Conservation (phyloP, 805 yeast species). For the Geotrichum ghanense region DNA sequence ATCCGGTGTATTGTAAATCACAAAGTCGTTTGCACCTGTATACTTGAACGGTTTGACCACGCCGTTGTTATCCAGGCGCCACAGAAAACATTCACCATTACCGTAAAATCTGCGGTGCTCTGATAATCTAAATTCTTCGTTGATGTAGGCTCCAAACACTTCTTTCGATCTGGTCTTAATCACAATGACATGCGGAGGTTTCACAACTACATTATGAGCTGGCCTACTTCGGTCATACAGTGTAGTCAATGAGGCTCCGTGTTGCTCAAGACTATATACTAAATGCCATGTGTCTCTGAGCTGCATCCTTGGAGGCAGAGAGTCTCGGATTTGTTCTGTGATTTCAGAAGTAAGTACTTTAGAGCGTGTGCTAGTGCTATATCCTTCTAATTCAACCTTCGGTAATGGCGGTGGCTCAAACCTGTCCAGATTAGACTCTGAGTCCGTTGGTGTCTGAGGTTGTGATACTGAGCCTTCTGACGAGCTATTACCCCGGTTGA, state of each 20-base stretch:
- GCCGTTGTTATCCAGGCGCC: constrained; percentile 41
- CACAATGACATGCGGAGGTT: constrained; percentile 52
- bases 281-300: constrained; percentile 68
- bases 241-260: constrained; percentile 80
- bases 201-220: constrained; percentile 13
- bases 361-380: constrained; percentile 44
- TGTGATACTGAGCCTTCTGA: neutral
- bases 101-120: constrained; percentile 70
- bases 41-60: constrained; percentile 55
- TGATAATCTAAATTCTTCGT: constrained; percentile 60
- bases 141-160: constrained; percentile 64
- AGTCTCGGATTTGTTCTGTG: constrained; percentile 61
- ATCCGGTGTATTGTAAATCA: constrained; percentile 70
- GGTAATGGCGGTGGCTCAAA: constrained; percentile 15
- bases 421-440: too few relatives aligned
- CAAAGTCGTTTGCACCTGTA: constrained; percentile 79
- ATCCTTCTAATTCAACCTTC: constrained; percentile 40
- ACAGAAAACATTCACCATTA: constrained; percentile 89
- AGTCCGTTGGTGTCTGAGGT: too few relatives aligned
- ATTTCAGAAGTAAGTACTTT: constrained; percentile 45
- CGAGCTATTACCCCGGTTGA: neutral
- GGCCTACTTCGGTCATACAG: constrained; percentile 36
- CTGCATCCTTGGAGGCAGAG: constrained; percentile 73
- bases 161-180: constrained; percentile 53
- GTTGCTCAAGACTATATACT: constrained; percentile 77